Conservation (phyloP, 768 basidiomycete genomes). For the Podaxis pistillaris region DNA sequence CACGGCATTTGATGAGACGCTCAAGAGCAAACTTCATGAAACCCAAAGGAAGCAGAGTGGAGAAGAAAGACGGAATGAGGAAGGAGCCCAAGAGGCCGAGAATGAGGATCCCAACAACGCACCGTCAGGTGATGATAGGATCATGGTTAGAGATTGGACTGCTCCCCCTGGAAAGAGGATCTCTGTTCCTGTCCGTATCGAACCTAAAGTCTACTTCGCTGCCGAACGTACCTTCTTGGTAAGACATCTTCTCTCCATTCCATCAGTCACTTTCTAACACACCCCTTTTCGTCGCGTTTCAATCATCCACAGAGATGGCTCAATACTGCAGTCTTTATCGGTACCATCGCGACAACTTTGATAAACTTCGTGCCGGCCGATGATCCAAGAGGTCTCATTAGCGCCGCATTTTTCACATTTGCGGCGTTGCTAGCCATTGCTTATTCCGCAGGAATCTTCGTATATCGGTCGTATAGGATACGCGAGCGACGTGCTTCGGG, state of each 20-base stretch:
- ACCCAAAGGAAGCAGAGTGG: conserved; percentile 28
- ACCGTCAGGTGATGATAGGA: conserved; percentile 45
- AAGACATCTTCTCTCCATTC: conserved; percentile 30
- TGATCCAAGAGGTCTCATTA: conserved; percentile 77
- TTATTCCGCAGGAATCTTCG: conserved; percentile 81
- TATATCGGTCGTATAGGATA: conserved; percentile 69
- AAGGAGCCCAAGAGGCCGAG: conserved; percentile 24
- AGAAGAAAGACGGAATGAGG: conserved; percentile 24
- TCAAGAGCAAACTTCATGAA: conserved; percentile 61
- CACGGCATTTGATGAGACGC: conserved; percentile 78
- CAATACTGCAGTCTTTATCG: conserved; percentile 82
- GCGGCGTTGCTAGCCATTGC: conserved; percentile 87
- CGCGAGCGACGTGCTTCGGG: conserved; percentile 73
- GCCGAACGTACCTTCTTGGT: conserved; percentile 93
- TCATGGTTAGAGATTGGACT: conserved; percentile 64
- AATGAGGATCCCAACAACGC: conserved; percentile 35
- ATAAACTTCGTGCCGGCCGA: conserved; percentile 80
- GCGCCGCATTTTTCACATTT: conserved; percentile 85
- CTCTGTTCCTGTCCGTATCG: conserved; percentile 91
- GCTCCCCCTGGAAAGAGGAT: conserved; percentile 89
- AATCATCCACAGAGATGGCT: conserved; percentile 74
- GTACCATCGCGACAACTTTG: conserved; percentile 85
- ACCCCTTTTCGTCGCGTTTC: background rate
- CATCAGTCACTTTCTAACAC: conserved; percentile 9
- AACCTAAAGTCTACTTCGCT: conserved; percentile 98